phyloP scores from a whole-genome alignment of 495 filamentous ascomycete species.

The Xylaria venustula region DNA sequence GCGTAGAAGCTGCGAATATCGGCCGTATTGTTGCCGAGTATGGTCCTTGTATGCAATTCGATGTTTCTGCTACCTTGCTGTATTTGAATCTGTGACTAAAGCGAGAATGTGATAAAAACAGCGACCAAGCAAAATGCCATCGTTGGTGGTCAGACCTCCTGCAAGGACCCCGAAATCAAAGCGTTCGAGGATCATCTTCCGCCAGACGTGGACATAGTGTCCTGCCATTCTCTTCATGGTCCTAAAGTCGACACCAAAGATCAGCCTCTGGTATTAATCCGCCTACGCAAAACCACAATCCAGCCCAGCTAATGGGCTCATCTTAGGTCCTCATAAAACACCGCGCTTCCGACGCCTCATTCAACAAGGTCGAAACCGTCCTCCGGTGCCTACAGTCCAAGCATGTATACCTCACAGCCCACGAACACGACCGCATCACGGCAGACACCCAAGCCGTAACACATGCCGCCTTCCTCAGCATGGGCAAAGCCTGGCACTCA shows the following conservation, averaged over 20 bases:
- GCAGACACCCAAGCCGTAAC: conserved; percentile 98
- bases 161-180: conserved; percentile 93
- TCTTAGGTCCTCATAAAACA: conserved; percentile 84
- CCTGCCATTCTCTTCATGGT: conserved; percentile 94
- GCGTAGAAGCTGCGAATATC: conserved; percentile 89
- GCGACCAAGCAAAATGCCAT: conserved; percentile 92
- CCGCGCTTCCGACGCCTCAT: conserved; percentile 73
- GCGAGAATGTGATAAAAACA: conserved; percentile 33
- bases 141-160: conserved; percentile 96
- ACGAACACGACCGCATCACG: conserved; percentile 92
- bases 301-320: background rate
- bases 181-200: conserved; percentile 91
- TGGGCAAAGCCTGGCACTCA: conserved; percentile 95
- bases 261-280: conserved; percentile 70
- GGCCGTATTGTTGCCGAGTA: conserved; percentile 79
- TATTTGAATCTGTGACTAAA: conserved; percentile 5
- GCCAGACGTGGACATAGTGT: conserved; percentile 85
- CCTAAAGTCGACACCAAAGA: conserved; percentile 82
- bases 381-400: conserved; percentile 79
- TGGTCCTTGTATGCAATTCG: conserved; percentile 75
- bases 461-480: conserved; percentile 92
- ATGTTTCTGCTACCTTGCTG: background rate
- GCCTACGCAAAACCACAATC: conserved; percentile 6
- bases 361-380: conserved; percentile 74
- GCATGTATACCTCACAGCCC: conserved; percentile 80